Evolutionary conservation across 2,329 filamentous ascomycete genomes (phyloP).

Genomic region (Colletotrichum liaoningense): DNA sequence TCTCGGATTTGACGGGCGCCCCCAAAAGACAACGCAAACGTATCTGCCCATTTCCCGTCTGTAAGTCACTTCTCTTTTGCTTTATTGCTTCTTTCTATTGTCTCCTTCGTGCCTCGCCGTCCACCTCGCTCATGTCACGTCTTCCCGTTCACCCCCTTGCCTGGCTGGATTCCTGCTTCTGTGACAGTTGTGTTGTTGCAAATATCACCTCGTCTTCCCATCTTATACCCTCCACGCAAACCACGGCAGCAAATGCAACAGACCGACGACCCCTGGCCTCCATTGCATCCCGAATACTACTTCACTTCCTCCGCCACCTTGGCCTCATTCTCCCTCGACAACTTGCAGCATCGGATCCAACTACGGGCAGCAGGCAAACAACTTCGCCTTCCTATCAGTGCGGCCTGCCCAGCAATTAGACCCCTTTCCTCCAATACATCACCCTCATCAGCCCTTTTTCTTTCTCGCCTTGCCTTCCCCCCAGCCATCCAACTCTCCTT

Average conservation of each 20-base stretch:
- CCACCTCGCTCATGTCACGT: background rate
- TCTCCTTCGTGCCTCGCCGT: background rate
- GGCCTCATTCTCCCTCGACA: background rate
- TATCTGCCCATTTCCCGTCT: slow-evolving; percentile 3
- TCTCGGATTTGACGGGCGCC: slow-evolving; percentile 24
- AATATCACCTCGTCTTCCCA: background rate
- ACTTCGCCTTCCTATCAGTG: background rate
- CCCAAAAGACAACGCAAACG: background rate
- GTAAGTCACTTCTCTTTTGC: background rate
- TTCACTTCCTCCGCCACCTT: background rate
- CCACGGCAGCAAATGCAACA: background rate
- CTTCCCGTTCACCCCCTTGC: background rate
- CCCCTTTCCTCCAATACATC: background rate
- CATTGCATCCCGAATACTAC: background rate
- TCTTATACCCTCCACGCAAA: background rate
- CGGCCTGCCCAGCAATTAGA: background rate
- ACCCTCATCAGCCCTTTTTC: background rate
- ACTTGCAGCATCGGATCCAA: background rate
- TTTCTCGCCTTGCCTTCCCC: background rate
- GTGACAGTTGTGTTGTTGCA: background rate
- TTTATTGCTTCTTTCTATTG: background rate
- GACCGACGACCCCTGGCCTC: background rate
- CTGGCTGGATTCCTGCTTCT: background rate
- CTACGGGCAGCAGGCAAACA: background rate
- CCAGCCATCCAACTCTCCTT: background rate